phyloP scores from a whole-genome alignment of 305 asterid genomes.

The Fraxinus dipetala region DNA sequence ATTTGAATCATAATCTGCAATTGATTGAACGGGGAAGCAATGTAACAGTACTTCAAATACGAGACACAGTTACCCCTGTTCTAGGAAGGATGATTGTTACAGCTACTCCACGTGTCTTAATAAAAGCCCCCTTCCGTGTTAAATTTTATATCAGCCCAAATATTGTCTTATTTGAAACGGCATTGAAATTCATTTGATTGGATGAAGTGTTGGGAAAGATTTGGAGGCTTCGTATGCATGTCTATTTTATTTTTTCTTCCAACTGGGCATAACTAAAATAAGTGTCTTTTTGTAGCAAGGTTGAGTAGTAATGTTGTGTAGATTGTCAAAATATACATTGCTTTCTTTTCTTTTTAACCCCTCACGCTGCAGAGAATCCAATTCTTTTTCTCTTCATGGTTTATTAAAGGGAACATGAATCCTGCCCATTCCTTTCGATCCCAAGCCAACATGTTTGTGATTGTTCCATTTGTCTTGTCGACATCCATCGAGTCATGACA shows the following conservation, averaged over 20 bases:
- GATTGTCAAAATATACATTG: background rate
- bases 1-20: no score
- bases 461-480: background rate
- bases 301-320: background rate
- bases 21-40: conserved; percentile 6
- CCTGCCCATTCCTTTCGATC: background rate
- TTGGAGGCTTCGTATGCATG: background rate
- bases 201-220: conserved; percentile 6
- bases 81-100: background rate
- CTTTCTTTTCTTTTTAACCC: background rate
- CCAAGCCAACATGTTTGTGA: background rate
- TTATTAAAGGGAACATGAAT: background rate
- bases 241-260: background rate
- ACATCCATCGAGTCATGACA: background rate
- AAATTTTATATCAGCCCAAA: background rate
- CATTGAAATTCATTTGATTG: background rate
- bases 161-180: background rate
- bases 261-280: background rate
- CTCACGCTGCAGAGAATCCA: background rate
- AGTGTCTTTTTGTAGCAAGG: background rate
- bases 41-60: conserved; percentile 20
- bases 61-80: conserved; percentile 11
- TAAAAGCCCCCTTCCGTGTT: background rate
- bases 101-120: background rate
- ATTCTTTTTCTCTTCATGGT: background rate